Base-by-base conservation (phyloP, 495 filamentous ascomycete species). In the Massariosphaeria phaeospora region DNA sequence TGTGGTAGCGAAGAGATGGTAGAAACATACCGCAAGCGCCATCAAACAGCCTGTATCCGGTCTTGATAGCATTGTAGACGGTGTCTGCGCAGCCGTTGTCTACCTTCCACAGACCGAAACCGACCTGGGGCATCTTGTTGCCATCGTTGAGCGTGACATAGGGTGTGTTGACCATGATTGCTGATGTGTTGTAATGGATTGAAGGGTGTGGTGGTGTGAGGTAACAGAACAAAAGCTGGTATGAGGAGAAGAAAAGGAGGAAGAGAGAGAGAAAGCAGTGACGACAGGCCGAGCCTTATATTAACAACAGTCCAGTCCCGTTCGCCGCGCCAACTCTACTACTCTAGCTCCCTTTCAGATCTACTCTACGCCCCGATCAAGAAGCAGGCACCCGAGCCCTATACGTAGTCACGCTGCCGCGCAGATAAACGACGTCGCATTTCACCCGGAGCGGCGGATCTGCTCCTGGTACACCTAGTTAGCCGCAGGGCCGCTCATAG, bases 71-170 rank as follows among this genome's bases (percentile, higher is more conserved):
- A 30, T 57, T 55, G 48, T 67, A 67, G n/a, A 67, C 55, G 12
- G 24, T 26, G 27, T 67, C 64, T 1, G 64, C 57, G 44, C 47
- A 52, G 1, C 15, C 58, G 18, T 59, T 59, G 34, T 53, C 48
- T 12, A 67, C 47, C 45, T 67, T 67, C 64, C 64, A 67, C 44
- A 67, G 43, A 11, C 64, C 64, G 17, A 67, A 60, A 9, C 65
- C 65, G 12, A 66, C 65, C 24, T 65, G 63, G 20, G 65, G 65
- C 60, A 67, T 67, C 53, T 66, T 55, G 39, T 46, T 46, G 60
- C 63, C 65, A 49, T 58, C 41, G 55, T 39, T 54, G 13, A 67
- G 55, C 24, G 41, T 43, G 59, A 67, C 21, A 15, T n/a, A 44
- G 33, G 60, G 60, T 17, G 31, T 39, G 13, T 36, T 12, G 29